Conservation (phyloP, 176 grass and related monocot species). For the Eremochloa ophiuroides region DNA sequence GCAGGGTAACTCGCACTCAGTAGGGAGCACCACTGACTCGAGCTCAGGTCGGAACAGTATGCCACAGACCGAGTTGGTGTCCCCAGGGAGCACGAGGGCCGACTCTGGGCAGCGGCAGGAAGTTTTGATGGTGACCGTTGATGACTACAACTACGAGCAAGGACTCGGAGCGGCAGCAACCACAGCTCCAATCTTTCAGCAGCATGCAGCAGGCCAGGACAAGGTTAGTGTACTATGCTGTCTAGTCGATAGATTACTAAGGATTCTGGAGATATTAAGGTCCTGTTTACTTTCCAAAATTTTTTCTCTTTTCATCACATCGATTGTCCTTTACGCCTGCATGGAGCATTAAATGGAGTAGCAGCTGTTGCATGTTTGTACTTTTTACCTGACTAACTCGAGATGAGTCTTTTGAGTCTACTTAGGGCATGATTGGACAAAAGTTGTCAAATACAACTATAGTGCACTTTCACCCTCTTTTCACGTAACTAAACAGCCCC, state of each 20-base stretch:
- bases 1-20: slow-evolving; percentile 61
- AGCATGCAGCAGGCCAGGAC: slow-evolving; percentile 36
- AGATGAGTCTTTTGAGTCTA: no score
- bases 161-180: slow-evolving; percentile 24
- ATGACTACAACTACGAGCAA: slow-evolving; percentile 57
- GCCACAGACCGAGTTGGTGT: slow-evolving; percentile 52
- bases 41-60: slow-evolving; percentile 70
- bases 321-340: no score
- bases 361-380: no score
- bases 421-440: no score
- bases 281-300: no score
- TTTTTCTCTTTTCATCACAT: no score
- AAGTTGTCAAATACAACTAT: no score
- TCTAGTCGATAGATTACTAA: slow-evolving; percentile 11
- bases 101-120: slow-evolving; percentile 48
- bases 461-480: no score
- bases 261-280: not conserved
- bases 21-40: slow-evolving; percentile 74
- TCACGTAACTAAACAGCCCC: no score
- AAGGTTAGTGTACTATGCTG: slow-evolving; percentile 39
- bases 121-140: slow-evolving; percentile 62
- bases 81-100: slow-evolving; percentile 47
- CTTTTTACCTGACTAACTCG: no score
- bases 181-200: slow-evolving; percentile 47
- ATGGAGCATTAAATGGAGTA: no score